These are phyloP conservation scores for Daldinia bambusicola DNA, from an alignment of 495 filamentous ascomycete species.

Conservation along the genomic window DNA sequence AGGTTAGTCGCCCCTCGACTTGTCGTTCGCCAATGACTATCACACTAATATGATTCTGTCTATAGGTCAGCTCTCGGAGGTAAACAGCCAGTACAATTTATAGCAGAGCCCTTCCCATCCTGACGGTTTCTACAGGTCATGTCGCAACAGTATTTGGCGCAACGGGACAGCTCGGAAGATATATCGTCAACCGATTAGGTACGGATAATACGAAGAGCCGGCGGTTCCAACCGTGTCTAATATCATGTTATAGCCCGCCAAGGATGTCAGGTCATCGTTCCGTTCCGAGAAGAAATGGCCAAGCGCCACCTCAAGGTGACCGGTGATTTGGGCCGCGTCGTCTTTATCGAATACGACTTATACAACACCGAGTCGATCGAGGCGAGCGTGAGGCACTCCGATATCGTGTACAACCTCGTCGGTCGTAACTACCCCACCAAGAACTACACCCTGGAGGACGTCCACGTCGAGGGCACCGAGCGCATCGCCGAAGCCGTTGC, in stretches of 20 bases:
- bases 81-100: conserved; percentile 57
- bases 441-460: conserved; percentile 93
- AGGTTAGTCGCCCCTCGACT: conserved; percentile 64
- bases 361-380: conserved; percentile 96
- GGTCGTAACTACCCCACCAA: conserved; percentile 96
- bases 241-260: conserved; percentile 73
- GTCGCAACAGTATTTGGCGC: conserved; percentile 98
- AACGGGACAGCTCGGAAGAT: conserved; percentile 93
- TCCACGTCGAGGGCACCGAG: conserved; percentile 93
- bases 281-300: conserved; percentile 96
- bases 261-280: conserved; percentile 93
- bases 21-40: conserved; percentile 9
- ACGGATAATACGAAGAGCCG: conserved; percentile 44
- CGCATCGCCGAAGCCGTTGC: conserved; percentile 95
- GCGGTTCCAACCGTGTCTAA: conserved; percentile 18
- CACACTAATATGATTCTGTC: conserved; percentile 33
- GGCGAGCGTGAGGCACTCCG: conserved; percentile 94
- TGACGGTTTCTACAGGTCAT: conserved; percentile 69
- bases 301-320: conserved; percentile 96
- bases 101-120: conserved; percentile 41
- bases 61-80: conserved; percentile 84
- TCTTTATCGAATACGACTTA: conserved; percentile 94
- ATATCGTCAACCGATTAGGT: conserved; percentile 97
- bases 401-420: conserved; percentile 95
- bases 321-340: conserved; percentile 89